Conservation (phyloP, 805 yeast species). For the Hanseniaspora clermontiae region DNA sequence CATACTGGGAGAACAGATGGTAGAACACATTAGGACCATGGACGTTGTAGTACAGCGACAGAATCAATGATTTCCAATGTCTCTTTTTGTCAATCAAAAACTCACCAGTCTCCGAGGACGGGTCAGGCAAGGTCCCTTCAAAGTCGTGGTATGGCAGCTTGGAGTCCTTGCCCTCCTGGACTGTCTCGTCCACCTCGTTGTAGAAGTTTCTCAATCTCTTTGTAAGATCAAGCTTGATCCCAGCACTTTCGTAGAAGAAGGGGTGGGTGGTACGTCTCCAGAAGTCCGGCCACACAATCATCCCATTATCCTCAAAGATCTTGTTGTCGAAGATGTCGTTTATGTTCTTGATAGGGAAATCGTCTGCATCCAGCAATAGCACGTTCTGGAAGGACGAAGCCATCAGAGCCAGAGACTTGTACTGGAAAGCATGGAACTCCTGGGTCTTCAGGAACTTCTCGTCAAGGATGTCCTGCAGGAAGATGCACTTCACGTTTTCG, state of each 20-base stretch:
- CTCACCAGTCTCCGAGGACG: slow-evolving; percentile 64
- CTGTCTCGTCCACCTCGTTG: slow-evolving; percentile 26
- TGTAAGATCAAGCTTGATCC: slow-evolving; percentile 33
- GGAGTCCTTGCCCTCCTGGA: neutral
- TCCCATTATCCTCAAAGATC: slow-evolving; percentile 40
- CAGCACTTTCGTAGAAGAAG: slow-evolving; percentile 55
- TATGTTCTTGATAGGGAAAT: slow-evolving; percentile 55
- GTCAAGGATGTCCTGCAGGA: slow-evolving; percentile 45
- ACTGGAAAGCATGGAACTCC: slow-evolving; percentile 51
- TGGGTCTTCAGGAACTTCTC: slow-evolving; percentile 35
- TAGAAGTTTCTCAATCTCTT: slow-evolving; percentile 28
- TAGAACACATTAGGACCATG: slow-evolving; percentile 60
- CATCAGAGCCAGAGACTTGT: slow-evolving; percentile 55
- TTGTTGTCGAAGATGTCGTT: slow-evolving; percentile 45
- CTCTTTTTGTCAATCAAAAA: slow-evolving; percentile 46
- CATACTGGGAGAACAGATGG: slow-evolving; percentile 59
- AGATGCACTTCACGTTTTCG: slow-evolving; percentile 55
- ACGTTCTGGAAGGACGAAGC: slow-evolving; percentile 64
- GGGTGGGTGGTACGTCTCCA: slow-evolving; percentile 82
- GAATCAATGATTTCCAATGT: slow-evolving; percentile 46
- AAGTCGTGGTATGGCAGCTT: slow-evolving; percentile 42
- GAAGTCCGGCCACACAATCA: slow-evolving; percentile 72
- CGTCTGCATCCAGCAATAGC: slow-evolving; percentile 62
- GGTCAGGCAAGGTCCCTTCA: slow-evolving; percentile 54
- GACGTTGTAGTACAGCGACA: slow-evolving; percentile 56